These are phyloP conservation scores for Globisporangium uncinulatum DNA, from an alignment of 352 stramenopile species.

Conservation along the genomic window DNA sequence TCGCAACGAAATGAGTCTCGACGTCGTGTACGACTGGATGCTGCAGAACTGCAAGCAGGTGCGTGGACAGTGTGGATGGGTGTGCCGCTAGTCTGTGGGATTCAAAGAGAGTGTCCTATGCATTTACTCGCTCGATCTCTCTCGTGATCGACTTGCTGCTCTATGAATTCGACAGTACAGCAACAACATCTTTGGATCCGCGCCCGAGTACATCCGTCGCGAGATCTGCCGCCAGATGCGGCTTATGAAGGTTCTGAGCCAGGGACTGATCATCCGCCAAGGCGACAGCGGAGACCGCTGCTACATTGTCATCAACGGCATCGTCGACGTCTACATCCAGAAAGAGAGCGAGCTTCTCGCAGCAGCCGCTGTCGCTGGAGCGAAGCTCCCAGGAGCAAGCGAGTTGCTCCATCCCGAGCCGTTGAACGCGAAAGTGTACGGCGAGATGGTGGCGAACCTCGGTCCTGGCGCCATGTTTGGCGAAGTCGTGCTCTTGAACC, in stretches of 20 bases:
- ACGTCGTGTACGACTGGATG: constrained; percentile 77
- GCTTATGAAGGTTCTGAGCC: constrained; percentile 48
- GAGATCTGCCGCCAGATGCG: constrained; percentile 78
- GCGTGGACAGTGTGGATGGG: neutral
- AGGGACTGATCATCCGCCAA: constrained; percentile 59
- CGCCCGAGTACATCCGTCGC: constrained; percentile 68
- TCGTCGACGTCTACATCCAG: constrained; percentile 68
- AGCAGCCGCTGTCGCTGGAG: neutral
- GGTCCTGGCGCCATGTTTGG: constrained; percentile 71
- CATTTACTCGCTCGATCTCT: too few species aligned
- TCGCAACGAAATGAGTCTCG: constrained; percentile 61
- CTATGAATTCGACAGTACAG: constrained; percentile 30
- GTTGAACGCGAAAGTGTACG: constrained; percentile 29
- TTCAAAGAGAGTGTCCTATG: too few species aligned
- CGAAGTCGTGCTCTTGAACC: constrained; percentile 69
- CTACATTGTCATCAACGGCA: constrained; percentile 74
- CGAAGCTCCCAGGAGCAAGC: neutral
- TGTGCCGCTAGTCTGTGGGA: neutral
- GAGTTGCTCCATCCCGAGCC: neutral
- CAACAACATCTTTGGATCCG: constrained; percentile 77
- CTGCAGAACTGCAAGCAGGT: constrained; percentile 71
- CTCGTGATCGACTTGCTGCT: neutral
- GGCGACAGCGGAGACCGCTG: constrained; percentile 67
- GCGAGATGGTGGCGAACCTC: constrained; percentile 54
- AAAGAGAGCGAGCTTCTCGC: constrained; percentile 34